phyloP scores from a whole-genome alignment of 768 basidiomycete genomes.

The Lenzites betulinus region DNA sequence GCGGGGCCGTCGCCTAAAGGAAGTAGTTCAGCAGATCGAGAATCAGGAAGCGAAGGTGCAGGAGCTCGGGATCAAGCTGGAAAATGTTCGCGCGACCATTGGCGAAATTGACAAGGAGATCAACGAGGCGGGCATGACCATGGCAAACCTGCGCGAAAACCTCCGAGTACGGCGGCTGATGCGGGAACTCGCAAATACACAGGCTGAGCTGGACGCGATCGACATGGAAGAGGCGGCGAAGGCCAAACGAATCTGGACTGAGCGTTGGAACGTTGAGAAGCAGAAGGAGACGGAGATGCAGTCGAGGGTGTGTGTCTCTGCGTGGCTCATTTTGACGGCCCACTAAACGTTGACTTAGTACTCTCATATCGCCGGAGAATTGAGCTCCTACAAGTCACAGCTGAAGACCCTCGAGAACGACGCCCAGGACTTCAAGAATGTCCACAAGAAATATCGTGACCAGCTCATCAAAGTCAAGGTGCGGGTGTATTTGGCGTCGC shows the following conservation, averaged over 20 bases:
- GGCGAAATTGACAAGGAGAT: slow-evolving; percentile 74
- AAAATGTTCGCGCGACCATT: slow-evolving; percentile 46
- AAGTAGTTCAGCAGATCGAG: slow-evolving; percentile 57
- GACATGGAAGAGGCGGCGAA: slow-evolving; percentile 88
- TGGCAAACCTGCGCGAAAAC: slow-evolving; percentile 81
- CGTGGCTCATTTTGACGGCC: not conserved
- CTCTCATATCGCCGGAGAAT: slow-evolving; percentile 80
- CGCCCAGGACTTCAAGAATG: slow-evolving; percentile 82
- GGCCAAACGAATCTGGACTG: slow-evolving; percentile 82
- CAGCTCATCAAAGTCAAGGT: slow-evolving; percentile 97
- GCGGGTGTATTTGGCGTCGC: slow-evolving; percentile 13
- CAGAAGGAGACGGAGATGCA: slow-evolving; percentile 72
- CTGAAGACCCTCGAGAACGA: slow-evolving; percentile 67
- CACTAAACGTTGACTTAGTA: slow-evolving; percentile 47
- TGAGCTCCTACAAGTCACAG: slow-evolving; percentile 71
- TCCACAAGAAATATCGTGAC: slow-evolving; percentile 83
- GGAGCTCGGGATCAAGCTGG: slow-evolving; percentile 42
- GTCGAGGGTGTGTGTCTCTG: slow-evolving; percentile 52
- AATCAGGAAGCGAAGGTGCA: slow-evolving; percentile 48
- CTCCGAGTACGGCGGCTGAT: slow-evolving; percentile 71
- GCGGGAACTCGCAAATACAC: slow-evolving; percentile 63
- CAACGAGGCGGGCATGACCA: slow-evolving; percentile 67
- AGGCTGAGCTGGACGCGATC: slow-evolving; percentile 68
- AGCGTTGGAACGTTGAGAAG: slow-evolving; percentile 72
- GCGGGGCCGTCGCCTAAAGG: slow-evolving; percentile 58